Evolutionary conservation across 192 early-diverging fungal species (phyloP).

Genomic region (Coemansia sp.): DNA sequence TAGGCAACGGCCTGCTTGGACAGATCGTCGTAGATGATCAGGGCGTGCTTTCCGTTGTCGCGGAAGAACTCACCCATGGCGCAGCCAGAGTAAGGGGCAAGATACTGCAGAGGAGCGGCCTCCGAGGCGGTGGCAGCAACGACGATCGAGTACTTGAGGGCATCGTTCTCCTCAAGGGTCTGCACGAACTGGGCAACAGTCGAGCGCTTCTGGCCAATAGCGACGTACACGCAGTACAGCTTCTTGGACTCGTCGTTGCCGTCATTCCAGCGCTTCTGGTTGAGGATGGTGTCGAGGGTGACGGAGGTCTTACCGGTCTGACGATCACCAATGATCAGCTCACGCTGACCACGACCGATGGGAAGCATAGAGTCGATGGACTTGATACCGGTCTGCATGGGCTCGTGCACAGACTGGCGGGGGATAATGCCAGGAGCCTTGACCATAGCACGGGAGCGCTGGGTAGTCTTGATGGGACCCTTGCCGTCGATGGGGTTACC

Average conservation of each 20-base stretch:
- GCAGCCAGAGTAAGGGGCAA: constrained; percentile 97
- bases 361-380: constrained; percentile 99
- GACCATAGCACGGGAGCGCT: constrained; percentile 92
- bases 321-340: constrained; percentile 99
- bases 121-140: constrained; percentile 99
- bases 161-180: constrained; percentile 97
- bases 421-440: constrained; percentile 99
- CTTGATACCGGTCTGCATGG: constrained; percentile 99
- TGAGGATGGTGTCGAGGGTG: constrained; percentile 97
- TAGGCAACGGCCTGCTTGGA: constrained; percentile 99
- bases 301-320: constrained; percentile 99
- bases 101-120: constrained; percentile 97
- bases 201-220: constrained; percentile 98
- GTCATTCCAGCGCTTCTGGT: constrained; percentile 99
- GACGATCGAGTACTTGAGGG: constrained; percentile 97
- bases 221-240: constrained; percentile 99
- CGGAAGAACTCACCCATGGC: constrained; percentile 99
- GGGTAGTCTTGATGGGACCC: constrained; percentile 85
- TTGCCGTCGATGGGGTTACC: constrained; percentile 99
- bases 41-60: constrained; percentile 96
- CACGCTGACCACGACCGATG: constrained; percentile 99
- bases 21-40: constrained; percentile 99
- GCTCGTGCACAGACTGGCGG: constrained; percentile 98
- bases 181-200: constrained; percentile 99
- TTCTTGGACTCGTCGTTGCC: constrained; percentile 95